phyloP scores from a whole-genome alignment of 257 asterid species.

The Jacaranda copaia region DNA sequence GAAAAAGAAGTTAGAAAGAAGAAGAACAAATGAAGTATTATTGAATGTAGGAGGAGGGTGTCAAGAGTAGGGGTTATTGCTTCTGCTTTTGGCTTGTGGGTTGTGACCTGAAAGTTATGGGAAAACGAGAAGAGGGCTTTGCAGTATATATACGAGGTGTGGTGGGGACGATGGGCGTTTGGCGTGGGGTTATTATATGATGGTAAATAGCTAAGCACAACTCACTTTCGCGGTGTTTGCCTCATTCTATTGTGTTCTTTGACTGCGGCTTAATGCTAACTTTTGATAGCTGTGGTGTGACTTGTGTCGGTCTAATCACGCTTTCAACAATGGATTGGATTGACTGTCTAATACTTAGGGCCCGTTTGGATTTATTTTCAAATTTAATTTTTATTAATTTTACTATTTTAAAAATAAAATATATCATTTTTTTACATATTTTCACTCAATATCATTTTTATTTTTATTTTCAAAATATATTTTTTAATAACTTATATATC shows the following conservation, averaged over 20 bases:
- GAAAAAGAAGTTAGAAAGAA: too few relatives aligned
- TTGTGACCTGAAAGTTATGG: background rate
- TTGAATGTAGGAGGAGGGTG: background rate
- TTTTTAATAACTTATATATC: too few relatives aligned
- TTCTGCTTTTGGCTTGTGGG: background rate
- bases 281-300: conserved; percentile 1
- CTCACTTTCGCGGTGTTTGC: conserved; percentile 33
- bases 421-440: too few relatives aligned
- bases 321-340: too few relatives aligned
- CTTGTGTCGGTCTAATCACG: too few relatives aligned
- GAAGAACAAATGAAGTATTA: background rate
- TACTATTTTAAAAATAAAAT: too few relatives aligned
- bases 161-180: background rate
- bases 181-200: background rate
- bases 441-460: too few relatives aligned
- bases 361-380: too few relatives aligned
- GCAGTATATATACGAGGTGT: conserved; percentile 15
- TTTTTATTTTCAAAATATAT: too few relatives aligned
- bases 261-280: background rate
- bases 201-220: background rate
- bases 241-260: conserved; percentile 8
- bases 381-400: too few relatives aligned
- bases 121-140: background rate
- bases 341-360: too few relatives aligned
- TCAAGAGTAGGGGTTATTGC: background rate